These are phyloP conservation scores for Vigna nakashimae DNA, from an alignment of 306 rosid species.

Conservation along the genomic window DNA sequence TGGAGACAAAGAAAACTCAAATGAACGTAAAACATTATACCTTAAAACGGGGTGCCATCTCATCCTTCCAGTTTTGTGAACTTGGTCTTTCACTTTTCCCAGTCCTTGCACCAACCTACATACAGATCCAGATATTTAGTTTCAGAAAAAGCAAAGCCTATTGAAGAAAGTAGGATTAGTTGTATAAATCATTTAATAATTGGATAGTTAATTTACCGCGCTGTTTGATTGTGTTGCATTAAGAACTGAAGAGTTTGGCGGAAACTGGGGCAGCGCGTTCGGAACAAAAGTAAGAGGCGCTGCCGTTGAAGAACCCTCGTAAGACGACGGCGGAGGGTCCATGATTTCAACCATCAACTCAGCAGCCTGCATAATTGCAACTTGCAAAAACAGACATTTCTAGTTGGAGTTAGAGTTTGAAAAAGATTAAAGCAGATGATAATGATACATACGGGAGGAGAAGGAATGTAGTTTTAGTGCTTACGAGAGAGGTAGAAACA, in stretches of 20 bases:
- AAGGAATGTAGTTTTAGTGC: not conserved
- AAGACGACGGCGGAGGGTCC: too few relatives aligned
- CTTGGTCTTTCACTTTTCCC: not conserved
- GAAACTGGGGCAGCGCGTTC: not conserved
- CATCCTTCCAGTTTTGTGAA: too few relatives aligned
- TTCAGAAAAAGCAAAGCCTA: not conserved
- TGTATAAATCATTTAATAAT: not conserved
- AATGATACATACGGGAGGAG: not conserved
- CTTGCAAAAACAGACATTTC: too few relatives aligned
- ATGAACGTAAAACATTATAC: too few relatives aligned
- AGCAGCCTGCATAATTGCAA: too few relatives aligned
- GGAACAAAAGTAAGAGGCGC: not conserved
- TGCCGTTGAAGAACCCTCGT: not conserved
- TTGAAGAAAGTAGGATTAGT: not conserved
- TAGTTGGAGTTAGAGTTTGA: too few relatives aligned
- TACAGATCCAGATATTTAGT: not conserved
- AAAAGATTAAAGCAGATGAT: too few relatives aligned
- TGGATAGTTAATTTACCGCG: not conserved
- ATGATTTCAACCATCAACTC: too few relatives aligned
- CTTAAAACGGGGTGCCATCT: too few relatives aligned
- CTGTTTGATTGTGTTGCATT: not conserved
- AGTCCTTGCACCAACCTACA: not conserved
- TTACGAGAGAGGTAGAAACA: not conserved
- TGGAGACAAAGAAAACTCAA: too few relatives aligned
- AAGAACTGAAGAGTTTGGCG: not conserved